Evolutionary conservation across 129 eudicot species (phyloP), one percentile per base, ranked within the genome.

Genomic region (Flaveria bidentis): DNA sequence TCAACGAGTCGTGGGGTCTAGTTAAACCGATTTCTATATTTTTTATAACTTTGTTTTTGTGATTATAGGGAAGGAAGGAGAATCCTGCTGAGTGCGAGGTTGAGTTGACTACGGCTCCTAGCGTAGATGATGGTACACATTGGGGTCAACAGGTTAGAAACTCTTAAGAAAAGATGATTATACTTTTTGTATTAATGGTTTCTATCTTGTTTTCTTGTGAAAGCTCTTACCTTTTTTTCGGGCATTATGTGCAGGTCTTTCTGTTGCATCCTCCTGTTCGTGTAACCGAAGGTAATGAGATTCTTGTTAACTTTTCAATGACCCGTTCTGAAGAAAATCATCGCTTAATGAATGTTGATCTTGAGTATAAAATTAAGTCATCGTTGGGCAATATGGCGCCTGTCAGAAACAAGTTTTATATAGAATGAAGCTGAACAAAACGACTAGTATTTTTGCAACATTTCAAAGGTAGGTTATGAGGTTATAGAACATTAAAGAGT

Each of bases 71-170:
- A 75, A 86, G 90, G 41, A 71, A 61, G 30, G 91, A 83, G 78
- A 86, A 84, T 86, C 97, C 92, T 36, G 97, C 97, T 25, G 87
- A 87, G 76, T 67, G 84, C 42, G 95, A 84, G 69, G 78, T 95
- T 10, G 96, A 86, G 88, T 81, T 95, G 89, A 81, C 97, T 20
- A 95, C 99, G 65, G 99, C 93, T 72, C 99, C 97, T 2, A 86
- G 87, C 50, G 62, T 81, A 73, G 81, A 89, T 70, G 65, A 47
- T 55, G 75, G 89, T 75, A 95, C 99, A 5, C 99, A 95, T 71
- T 95, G 99, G 99, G 99, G 99, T 33, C 99, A 95, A 84, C 99
- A 95, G 97, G 99, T 95, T 76, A 46, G 87, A 76, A 75, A 56
- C 49, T 26, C 36, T 30, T 30, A 25, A 18, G 8, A 25, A 60